Conservation (phyloP, 495 filamentous ascomycete genomes). For the Penicillium subrubescens region DNA sequence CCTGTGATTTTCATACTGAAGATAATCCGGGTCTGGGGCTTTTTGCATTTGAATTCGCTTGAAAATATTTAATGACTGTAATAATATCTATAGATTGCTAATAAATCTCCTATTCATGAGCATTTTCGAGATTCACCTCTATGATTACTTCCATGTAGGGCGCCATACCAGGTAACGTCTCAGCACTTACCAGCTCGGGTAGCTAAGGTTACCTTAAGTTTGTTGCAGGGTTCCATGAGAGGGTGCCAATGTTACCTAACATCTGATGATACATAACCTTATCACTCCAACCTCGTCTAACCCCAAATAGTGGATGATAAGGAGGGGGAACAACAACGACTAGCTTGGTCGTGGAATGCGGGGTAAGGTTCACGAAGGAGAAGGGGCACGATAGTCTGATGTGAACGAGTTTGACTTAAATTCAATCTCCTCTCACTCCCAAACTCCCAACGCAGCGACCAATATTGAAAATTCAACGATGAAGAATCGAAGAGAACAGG, state of each 20-base stretch:
- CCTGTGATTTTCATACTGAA: slow-evolving; percentile 5
- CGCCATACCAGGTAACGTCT: background rate
- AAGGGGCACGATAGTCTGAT: background rate
- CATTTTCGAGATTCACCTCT: background rate
- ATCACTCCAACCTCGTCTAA: background rate
- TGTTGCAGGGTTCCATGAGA: background rate
- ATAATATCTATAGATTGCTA: background rate
- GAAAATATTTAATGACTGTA: background rate
- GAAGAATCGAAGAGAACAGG: background rate
- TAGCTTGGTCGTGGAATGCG: background rate
- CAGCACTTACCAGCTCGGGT: background rate
- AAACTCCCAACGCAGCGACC: background rate
- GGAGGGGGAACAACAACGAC: background rate
- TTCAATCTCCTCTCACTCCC: background rate
- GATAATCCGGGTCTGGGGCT: background rate
- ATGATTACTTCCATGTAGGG: background rate
- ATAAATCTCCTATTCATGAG: slow-evolving; percentile 1
- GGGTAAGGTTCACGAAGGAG: background rate
- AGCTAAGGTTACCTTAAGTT: background rate
- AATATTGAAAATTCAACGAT: slow-evolving; percentile 6
- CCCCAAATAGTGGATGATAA: background rate
- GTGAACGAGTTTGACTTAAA: background rate
- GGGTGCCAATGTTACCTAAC: background rate
- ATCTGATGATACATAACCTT: background rate
- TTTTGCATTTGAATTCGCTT: background rate